These are phyloP conservation scores for Micromonas commoda DNA, from an alignment of 139 green algal genomes.

Conservation along the genomic window DNA sequence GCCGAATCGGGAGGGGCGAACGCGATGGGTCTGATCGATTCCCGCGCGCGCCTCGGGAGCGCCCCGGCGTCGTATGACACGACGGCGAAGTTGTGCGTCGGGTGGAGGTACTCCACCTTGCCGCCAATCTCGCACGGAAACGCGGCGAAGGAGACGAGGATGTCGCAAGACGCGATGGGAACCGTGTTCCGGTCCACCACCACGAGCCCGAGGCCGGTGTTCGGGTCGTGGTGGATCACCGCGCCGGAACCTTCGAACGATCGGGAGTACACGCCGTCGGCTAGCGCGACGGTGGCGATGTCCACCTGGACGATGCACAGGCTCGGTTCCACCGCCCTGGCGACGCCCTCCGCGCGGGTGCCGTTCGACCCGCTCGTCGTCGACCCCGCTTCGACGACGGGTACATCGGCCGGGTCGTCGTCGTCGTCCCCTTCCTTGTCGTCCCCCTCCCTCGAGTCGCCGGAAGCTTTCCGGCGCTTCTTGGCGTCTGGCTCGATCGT, in stretches of 20 bases:
- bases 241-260: slow-evolving; percentile 37
- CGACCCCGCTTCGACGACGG: not conserved
- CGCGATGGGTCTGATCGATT: not conserved
- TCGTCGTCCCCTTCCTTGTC: not conserved
- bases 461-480: not conserved
- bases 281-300: slow-evolving; percentile 73
- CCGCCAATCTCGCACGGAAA: slow-evolving; percentile 69
- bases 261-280: slow-evolving; percentile 75
- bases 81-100: slow-evolving; percentile 40
- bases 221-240: slow-evolving; percentile 30
- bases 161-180: slow-evolving; percentile 59
- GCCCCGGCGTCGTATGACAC: slow-evolving; percentile 25
- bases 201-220: slow-evolving; percentile 49
- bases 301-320: slow-evolving; percentile 59
- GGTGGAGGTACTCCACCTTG: slow-evolving; percentile 45
- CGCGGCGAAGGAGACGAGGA: slow-evolving; percentile 76
- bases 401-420: not conserved
- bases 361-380: not conserved
- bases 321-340: not conserved
- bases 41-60: not conserved
- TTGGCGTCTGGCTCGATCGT: slow-evolving; percentile 3
- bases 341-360: not conserved
- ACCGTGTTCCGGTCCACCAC: slow-evolving; percentile 86
- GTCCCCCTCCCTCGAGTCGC: slow-evolving; percentile 17
- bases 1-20: not conserved